These are phyloP conservation scores for Endoconidiophora polonica DNA, from an alignment of 2,329 filamentous ascomycete genomes.

Conservation along the genomic window DNA sequence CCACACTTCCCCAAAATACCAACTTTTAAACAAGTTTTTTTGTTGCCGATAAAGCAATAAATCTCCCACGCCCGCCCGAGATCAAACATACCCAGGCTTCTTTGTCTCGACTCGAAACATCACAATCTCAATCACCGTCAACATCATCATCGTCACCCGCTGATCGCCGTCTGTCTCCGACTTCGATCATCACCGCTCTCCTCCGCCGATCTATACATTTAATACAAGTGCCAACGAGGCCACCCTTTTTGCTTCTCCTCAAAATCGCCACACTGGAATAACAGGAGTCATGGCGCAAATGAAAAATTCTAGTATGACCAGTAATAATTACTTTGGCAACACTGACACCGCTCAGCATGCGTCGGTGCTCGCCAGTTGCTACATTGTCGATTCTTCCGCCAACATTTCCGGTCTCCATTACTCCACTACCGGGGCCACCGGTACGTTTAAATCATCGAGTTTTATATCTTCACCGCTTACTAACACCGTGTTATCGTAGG, in stretches of 20 bases:
- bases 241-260: conserved; percentile 1
- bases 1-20: neutral
- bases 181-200: neutral
- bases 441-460: conserved; percentile 26
- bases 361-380: conserved; percentile 82
- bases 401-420: conserved; percentile 76
- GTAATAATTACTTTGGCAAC: conserved; percentile 65
- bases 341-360: conserved; percentile 40
- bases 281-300: conserved; percentile 44
- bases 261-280: conserved; percentile 12
- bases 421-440: conserved; percentile 80
- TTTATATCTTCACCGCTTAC: conserved; percentile 1
- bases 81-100: too few species aligned
- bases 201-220: neutral
- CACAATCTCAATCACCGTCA: neutral
- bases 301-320: conserved; percentile 51
- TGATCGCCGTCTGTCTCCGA: conserved; percentile 1
- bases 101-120: neutral
- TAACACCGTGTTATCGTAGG: conserved; percentile 27
- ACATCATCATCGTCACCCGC: neutral
- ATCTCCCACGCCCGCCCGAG: too few species aligned
- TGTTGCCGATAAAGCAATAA: too few species aligned
- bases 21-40: neutral
- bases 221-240: conserved; percentile 10
- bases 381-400: conserved; percentile 59